Evolutionary conservation across 345 rosid species (phyloP).

Genomic region (Erucastrum elatum): DNA sequence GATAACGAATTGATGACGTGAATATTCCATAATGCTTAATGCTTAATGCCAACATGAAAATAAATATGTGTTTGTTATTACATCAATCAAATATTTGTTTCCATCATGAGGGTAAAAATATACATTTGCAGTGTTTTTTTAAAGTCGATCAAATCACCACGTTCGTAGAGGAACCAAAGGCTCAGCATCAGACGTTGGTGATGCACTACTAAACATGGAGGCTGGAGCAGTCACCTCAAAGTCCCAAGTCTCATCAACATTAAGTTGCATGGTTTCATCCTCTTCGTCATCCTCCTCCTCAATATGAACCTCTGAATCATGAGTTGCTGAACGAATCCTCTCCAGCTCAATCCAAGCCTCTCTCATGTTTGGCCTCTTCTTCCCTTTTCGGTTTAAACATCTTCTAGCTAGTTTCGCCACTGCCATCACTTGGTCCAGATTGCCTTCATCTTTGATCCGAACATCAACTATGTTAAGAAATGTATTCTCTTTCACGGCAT

Average conservation of each 20-base stretch:
- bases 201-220: slow-evolving; percentile 15
- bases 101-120: too few species aligned
- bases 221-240: slow-evolving; percentile 25
- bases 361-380: slow-evolving; percentile 50
- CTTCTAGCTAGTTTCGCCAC: slow-evolving; percentile 44
- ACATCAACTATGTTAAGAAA: neutral
- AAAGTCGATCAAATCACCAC: slow-evolving; percentile 11
- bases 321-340: neutral
- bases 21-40: neutral
- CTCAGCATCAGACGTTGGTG: slow-evolving; percentile 20
- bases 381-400: slow-evolving; percentile 43
- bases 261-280: slow-evolving; percentile 21
- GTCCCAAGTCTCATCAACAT: slow-evolving; percentile 28
- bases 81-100: neutral
- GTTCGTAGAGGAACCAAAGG: slow-evolving; percentile 27
- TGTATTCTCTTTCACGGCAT: neutral
- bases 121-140: too few species aligned
- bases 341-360: slow-evolving; percentile 33
- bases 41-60: neutral
- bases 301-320: slow-evolving; percentile 12
- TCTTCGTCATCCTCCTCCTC: slow-evolving; percentile 25
- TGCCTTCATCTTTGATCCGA: slow-evolving; percentile 29
- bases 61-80: neutral
- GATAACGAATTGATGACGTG: neutral
- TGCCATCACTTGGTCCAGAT: slow-evolving; percentile 34